These are phyloP conservation scores for Tricholoma flavovirens DNA, from an alignment of 768 basidiomycete species.

Conservation along the genomic window DNA sequence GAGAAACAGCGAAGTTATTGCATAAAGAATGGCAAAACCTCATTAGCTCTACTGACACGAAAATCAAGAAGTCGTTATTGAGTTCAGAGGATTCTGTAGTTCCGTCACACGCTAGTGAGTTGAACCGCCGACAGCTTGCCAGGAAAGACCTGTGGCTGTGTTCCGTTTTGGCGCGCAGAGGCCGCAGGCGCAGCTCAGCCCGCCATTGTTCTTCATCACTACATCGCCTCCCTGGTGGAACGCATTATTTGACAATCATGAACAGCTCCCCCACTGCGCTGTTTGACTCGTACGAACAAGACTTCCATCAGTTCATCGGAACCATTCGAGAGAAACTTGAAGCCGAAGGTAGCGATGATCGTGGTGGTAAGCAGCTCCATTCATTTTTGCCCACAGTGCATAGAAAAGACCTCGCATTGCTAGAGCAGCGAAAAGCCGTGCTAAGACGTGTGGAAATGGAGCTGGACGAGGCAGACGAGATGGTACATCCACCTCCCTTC, in stretches of 20 bases:
- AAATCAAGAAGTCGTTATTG: no score
- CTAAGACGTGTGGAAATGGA: constrained; percentile 89
- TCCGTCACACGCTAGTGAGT: no score
- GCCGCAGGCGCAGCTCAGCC: not conserved
- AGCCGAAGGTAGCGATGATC: constrained; percentile 52
- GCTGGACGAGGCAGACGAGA: constrained; percentile 96
- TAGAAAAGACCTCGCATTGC: not conserved
- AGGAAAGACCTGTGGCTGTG: no score
- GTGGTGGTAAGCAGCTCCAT: constrained; percentile 52
- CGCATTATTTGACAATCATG: constrained; percentile 39
- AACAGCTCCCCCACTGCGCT: constrained; percentile 78
- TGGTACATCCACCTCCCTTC: constrained; percentile 40
- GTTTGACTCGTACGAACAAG: constrained; percentile 91
- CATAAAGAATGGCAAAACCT: no score
- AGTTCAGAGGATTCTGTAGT: no score
- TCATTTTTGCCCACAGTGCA: not conserved
- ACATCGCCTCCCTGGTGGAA: constrained; percentile 27
- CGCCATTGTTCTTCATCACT: constrained; percentile 1
- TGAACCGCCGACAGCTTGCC: no score
- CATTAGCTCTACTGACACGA: no score
- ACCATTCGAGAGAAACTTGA: constrained; percentile 77
- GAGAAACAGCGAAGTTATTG: no score
- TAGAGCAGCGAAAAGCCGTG: constrained; percentile 78
- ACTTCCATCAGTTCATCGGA: constrained; percentile 78
- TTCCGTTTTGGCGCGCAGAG: no score